Base-by-base conservation (phyloP, 495 filamentous ascomycete species). In the Xylaria flabelliformis region DNA sequence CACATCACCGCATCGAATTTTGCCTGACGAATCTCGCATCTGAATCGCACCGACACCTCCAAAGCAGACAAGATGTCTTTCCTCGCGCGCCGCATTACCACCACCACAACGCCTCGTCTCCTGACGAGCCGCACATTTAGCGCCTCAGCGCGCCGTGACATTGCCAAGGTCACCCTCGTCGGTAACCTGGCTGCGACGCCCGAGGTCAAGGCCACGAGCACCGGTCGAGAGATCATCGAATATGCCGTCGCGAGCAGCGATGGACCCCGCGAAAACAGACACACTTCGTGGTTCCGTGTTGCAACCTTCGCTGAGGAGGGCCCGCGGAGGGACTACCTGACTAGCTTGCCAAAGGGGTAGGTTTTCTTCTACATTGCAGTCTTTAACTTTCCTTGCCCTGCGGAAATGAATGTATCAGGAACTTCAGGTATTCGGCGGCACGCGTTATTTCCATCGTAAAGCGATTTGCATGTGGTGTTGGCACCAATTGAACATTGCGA, bases 251-350 rank as follows among this genome's bases (percentile, higher is more conserved):
- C 83, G 39, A 90, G 88, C 48, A 84, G 79, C 71, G 76, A 77
- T 68, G 92, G 92, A 3, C 76, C 84, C 55, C 74, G 74, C 56
- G 89, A 91, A 2, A 91, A 93, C 79, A 83, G 85, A 61, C 80
- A 88, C 74, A 92, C 91, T 19, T 94, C 89, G 85, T 97, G 90
- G 89, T 97, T 92, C 86, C 85, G 85, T 63, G 83, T 97, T 51
- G 80, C 88, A 5, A 86, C 84, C 82, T 96, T 96, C 81, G 66
- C 81, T 36, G 77, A 80, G 72, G 86, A 88, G 24, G 89, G 90
- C 41, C 88, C 82, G 26, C 82, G 87, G 78, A 89, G 90, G 75
- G 90, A 95, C 67, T 89, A 84, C 78, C 73, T 94, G 48, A 77
- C 90, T 67, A 80, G 82, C 69, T 81, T 97, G 81, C 87, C 85